Base-by-base conservation (phyloP, 2,329 filamentous ascomycete genomes). In the Gyromitra esculenta region DNA sequence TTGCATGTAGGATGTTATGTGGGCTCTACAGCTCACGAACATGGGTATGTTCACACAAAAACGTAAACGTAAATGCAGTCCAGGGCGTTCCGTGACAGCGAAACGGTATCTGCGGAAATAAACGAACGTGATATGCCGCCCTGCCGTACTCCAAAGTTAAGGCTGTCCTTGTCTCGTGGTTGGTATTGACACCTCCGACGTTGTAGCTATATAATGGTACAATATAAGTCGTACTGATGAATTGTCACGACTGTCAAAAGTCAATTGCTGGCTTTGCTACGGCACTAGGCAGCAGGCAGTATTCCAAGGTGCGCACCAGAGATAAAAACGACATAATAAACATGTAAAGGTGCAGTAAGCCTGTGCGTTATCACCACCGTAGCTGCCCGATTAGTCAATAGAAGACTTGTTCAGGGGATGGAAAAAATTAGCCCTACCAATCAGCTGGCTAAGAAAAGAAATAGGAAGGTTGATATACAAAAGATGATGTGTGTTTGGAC, bases 161-260 rank as follows among this genome's bases (percentile, higher is more conserved):
- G 54, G 50, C 21, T 54, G 50, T 54, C 9, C 1, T 15, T 11
- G 18, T 21, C 9, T 31, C 18, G 13, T 13, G 21, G 25, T 5
- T 21, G 8, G 1, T 21, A 25, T 25, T 54, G 21, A 25, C 11
- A 13, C 15, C 37, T 37, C 8, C 2, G 31, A 37, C 18, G 13
- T 37, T 31, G 15, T 39, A 18, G 54, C 31, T 31, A 57, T 57
- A 35, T 37, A 37, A 8, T 57, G 5, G 25, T 37, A n/a, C 18
- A n/a, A 37, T 57, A 57, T 57, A 8, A 37, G 50, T 31, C 31
- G 54, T n/a, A 37, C 37, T n/a, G 54, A 25, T 54, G 21, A 54
- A 18, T 15, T 57, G 54, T n/a, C 54, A 37, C n/a, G 11, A 37
- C 37, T 13, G 13, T 3, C 31, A 9, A 57, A 54, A 54, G 5